Conservation (phyloP, 176 grass and related monocot genomes). For the Areca catechu region DNA sequence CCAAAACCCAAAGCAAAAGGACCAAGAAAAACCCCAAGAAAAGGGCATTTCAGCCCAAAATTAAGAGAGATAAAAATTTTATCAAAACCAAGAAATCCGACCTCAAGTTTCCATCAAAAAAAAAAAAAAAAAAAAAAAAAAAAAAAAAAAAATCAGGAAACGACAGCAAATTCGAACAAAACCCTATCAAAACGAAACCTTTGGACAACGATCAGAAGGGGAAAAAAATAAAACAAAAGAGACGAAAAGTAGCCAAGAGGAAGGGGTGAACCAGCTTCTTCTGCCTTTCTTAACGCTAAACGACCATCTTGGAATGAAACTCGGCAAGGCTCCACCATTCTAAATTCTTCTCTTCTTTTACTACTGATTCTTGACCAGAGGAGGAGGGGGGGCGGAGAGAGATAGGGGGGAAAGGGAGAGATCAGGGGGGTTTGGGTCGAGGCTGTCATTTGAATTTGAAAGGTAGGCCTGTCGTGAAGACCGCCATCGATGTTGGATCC, state of each 20-base stretch:
- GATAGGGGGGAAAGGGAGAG: too few relatives aligned
- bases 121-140: too few relatives aligned
- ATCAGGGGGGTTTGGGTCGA: too few relatives aligned
- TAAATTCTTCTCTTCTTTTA: too few relatives aligned
- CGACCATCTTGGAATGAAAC: conserved; percentile 64
- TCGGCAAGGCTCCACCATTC: conserved; percentile 32
- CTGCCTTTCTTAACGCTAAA: conserved; percentile 51
- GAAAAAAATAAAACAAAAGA: neutral
- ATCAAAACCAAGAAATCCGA: neutral
- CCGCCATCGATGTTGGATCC: too few relatives aligned
- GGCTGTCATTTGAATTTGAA: too few relatives aligned
- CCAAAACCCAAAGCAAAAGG: too few relatives aligned
- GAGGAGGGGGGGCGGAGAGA: too few relatives aligned
- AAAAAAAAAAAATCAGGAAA: neutral
- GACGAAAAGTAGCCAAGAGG: neutral
- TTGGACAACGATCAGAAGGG: neutral
- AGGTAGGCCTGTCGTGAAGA: too few relatives aligned
- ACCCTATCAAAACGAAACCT: neutral
- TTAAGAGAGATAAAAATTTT: neutral
- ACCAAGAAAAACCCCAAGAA: too few relatives aligned
- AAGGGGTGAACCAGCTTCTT: conserved; percentile 60
- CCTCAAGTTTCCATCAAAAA: neutral
- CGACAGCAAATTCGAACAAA: neutral
- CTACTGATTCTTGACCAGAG: too few relatives aligned
- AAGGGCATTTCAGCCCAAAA: too few relatives aligned